Evolutionary conservation across 345 rosid genomes (phyloP).

Genomic region (Ceriops tagal): DNA sequence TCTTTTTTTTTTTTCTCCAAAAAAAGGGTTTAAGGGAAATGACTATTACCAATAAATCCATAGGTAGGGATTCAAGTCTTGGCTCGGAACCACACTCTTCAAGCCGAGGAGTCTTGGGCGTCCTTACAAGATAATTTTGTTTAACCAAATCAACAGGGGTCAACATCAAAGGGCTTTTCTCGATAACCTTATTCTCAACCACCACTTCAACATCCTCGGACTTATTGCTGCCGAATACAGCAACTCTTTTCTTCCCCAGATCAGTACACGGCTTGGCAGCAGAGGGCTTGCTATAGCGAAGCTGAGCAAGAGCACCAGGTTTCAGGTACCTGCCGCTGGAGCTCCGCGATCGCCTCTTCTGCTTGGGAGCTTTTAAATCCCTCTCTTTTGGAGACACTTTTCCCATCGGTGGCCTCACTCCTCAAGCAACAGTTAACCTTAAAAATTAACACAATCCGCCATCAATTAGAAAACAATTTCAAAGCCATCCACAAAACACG

Average conservation of each 20-base stretch:
- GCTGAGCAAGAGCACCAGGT: conserved; percentile 84
- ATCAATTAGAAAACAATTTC: conserved; percentile 20
- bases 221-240: conserved; percentile 45
- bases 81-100: conserved; percentile 59
- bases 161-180: conserved; percentile 48
- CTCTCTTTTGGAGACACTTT: conserved; percentile 63
- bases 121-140: conserved; percentile 45
- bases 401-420: conserved; percentile 38
- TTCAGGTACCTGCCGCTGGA: conserved; percentile 63
- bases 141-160: conserved; percentile 58
- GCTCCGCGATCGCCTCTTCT: conserved; percentile 50
- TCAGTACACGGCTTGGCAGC: conserved; percentile 64
- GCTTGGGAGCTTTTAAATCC: conserved; percentile 35
- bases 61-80: conserved; percentile 73
- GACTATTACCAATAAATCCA: conserved; percentile 72
- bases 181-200: conserved; percentile 29
- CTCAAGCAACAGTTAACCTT: background rate
- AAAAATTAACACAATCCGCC: conserved; percentile 5
- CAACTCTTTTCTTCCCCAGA: conserved; percentile 71
- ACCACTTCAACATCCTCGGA: conserved; percentile 25
- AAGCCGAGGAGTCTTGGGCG: conserved; percentile 71
- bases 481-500: background rate
- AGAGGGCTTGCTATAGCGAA: conserved; percentile 48
- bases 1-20: background rate
- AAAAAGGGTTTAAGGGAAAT: background rate